Base-by-base conservation (phyloP, 495 filamentous ascomycete genomes). In the Tuber indicum region DNA sequence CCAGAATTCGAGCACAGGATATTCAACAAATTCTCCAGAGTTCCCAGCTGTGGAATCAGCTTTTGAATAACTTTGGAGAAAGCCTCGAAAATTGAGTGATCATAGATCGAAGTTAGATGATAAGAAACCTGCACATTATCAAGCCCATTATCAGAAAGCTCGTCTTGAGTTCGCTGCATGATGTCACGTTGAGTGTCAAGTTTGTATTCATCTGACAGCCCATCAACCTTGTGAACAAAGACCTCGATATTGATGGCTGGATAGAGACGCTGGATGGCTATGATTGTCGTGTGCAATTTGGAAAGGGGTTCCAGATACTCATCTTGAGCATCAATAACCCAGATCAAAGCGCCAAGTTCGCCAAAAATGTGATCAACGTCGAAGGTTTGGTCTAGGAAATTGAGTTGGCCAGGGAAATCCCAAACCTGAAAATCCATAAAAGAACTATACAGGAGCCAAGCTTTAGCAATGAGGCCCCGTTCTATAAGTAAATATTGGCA, bases 371-470 rank as follows among this genome's bases (percentile, higher is more conserved):
- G 91, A 80, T 97, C 93, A 45, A 94, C 90, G 84, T 99, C 96
- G 78, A 97, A 93, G 9, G 88, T 89, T 44, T 88, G 92, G 84
- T 97, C 93, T 72, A 94, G 89, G 77, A 94, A 93, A 84, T 97
- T 92, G 74, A 98, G 89, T 83, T 98, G 94, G 43, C 94, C 94
- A 0, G 96, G 96, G 74, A 99, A 93, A 82, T 99, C 96, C 93
- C 93, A 97, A 45, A 98, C 92, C 83, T 98, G 94, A 82, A 99
- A 97, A 82, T 98, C 94, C 94, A 98, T 97, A 81, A 99, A 98
- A 10, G 95, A 97, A 82, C 95, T 97, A 75, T 58, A 43, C 43
- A n/a, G 3, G 21, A 71, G 71, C 26, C 41, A 32, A 9, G 70
- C 49, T 74, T 85, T 70, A 85, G 80, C 71, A 79, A 79, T 42